These are phyloP conservation scores for Pseudogymnoascus sp. DNA, from an alignment of 2,329 filamentous ascomycete species.

Conservation along the genomic window DNA sequence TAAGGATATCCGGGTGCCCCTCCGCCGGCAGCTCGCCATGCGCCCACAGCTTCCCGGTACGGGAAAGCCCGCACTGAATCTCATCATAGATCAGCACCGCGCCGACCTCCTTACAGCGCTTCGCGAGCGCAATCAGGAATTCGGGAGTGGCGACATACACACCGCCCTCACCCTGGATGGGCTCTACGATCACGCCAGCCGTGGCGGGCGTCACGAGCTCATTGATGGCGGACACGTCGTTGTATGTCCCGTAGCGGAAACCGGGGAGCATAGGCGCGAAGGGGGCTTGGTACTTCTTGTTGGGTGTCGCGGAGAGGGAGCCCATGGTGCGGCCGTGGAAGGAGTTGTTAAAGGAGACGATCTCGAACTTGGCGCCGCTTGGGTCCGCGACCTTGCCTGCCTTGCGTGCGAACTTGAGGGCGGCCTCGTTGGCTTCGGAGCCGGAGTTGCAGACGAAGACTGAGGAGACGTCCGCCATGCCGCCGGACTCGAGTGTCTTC, in stretches of 20 bases:
- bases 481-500: slow-evolving; percentile 68
- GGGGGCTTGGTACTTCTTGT: slow-evolving; percentile 93
- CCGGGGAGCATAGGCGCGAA: slow-evolving; percentile 95
- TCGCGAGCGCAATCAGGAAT: slow-evolving; percentile 77
- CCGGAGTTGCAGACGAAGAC: slow-evolving; percentile 96
- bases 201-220: slow-evolving; percentile 74
- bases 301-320: slow-evolving; percentile 87
- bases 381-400: slow-evolving; percentile 69
- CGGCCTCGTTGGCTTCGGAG: slow-evolving; percentile 94
- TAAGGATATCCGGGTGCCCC: slow-evolving; percentile 88
- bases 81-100: slow-evolving; percentile 92
- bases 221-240: slow-evolving; percentile 65
- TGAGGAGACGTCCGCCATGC: slow-evolving; percentile 69
- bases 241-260: slow-evolving; percentile 79
- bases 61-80: slow-evolving; percentile 87
- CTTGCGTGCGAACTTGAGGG: slow-evolving; percentile 94
- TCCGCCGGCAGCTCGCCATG: slow-evolving; percentile 65
- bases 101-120: slow-evolving; percentile 75
- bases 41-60: slow-evolving; percentile 87
- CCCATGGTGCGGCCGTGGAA: slow-evolving; percentile 99
- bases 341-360: slow-evolving; percentile 84
- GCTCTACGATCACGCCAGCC: slow-evolving; percentile 91
- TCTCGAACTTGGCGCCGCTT: slow-evolving; percentile 64
- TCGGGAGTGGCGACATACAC: slow-evolving; percentile 75
- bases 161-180: slow-evolving; percentile 94